Evolutionary conservation across 805 yeast species (phyloP).

Genomic region (Groenewaldozyma salmanticensis): DNA sequence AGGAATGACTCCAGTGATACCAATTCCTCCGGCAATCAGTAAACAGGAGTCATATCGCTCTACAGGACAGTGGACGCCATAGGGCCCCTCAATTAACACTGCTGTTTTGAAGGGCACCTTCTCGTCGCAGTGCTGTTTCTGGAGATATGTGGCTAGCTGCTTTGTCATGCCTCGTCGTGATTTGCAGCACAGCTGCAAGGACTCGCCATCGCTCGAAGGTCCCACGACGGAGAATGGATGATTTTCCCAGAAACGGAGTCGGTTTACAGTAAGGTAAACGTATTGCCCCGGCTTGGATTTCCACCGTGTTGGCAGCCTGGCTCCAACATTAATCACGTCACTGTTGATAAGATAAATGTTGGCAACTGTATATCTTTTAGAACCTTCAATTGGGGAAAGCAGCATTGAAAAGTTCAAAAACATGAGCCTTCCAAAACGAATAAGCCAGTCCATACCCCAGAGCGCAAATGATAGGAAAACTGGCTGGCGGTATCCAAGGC

Average conservation of each 20-base stretch:
- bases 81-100: constrained; percentile 52
- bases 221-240: constrained; percentile 57
- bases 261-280: constrained; percentile 44
- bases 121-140: constrained; percentile 25
- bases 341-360: constrained; percentile 33
- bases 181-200: constrained; percentile 40
- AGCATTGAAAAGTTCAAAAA: constrained; percentile 23
- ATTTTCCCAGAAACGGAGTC: constrained; percentile 48
- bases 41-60: constrained; percentile 38
- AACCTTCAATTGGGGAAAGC: constrained; percentile 31
- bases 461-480: constrained; percentile 46
- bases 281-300: constrained; percentile 51
- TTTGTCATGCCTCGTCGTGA: constrained; percentile 47
- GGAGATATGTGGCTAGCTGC: constrained; percentile 27
- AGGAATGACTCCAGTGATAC: constrained; percentile 47
- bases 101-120: constrained; percentile 28
- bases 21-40: constrained; percentile 56
- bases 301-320: constrained; percentile 47
- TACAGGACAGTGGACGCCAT: constrained; percentile 42
- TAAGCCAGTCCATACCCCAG: constrained; percentile 58
- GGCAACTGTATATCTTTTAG: constrained; percentile 25
- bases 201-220: constrained; percentile 29
- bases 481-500: constrained; percentile 46
- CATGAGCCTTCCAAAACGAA: constrained; percentile 44
- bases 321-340: constrained; percentile 40